These are phyloP conservation scores for Dipodascus geniculatus DNA, from an alignment of 805 yeast genomes.

Conservation along the genomic window DNA sequence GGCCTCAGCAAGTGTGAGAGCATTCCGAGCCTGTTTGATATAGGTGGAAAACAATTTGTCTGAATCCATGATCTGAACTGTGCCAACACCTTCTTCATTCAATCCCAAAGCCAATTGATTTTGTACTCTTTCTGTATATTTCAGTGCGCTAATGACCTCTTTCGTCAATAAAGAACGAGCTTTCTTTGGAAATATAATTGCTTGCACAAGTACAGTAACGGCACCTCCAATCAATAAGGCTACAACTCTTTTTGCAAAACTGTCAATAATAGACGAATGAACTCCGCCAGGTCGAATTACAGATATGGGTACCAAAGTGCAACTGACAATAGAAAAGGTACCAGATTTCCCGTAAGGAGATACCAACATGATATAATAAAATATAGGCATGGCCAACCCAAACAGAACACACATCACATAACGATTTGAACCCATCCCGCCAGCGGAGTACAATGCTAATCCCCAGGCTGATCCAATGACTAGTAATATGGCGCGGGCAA, in stretches of 20 bases:
- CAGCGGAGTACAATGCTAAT: constrained; percentile 35
- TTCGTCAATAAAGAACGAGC: constrained; percentile 35
- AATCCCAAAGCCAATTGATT: constrained; percentile 31
- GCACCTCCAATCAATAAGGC: constrained; percentile 42
- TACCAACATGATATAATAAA: constrained; percentile 33
- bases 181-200: constrained; percentile 34
- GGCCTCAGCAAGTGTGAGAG: constrained; percentile 31
- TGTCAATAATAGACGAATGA: constrained; percentile 31
- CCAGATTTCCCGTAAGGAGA: constrained; percentile 42
- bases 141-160: constrained; percentile 32
- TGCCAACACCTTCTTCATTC: constrained; percentile 25
- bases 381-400: constrained; percentile 34
- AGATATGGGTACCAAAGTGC: constrained; percentile 36
- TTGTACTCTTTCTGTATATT: constrained; percentile 30
- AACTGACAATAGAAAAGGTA: constrained; percentile 36
- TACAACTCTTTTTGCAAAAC: constrained; percentile 38
- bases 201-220: constrained; percentile 35
- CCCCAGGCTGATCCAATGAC: constrained; percentile 40
- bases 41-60: constrained; percentile 25
- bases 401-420: constrained; percentile 34
- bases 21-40: constrained; percentile 29
- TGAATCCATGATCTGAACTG: constrained; percentile 22
- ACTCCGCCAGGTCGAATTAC: constrained; percentile 27
- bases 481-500: constrained; percentile 37
- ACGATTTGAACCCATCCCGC: constrained; percentile 18